Evolutionary conservation across 2,329 filamentous ascomycete species (phyloP).

Genomic region (Pestalotiopsis sp.): DNA sequence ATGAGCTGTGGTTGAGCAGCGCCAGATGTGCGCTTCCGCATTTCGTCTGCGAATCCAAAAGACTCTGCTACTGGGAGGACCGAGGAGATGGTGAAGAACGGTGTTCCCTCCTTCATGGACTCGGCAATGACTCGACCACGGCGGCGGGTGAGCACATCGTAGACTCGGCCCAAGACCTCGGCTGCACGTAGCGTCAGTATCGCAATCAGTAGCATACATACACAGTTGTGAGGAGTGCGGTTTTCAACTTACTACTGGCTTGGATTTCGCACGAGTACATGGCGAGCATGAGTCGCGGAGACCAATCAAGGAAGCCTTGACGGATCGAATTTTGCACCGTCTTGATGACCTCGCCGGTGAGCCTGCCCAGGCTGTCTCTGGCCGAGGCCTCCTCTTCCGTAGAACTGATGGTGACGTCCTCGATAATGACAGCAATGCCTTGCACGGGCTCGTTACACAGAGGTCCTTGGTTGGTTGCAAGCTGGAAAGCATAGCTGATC

Average conservation of each 20-base stretch:
- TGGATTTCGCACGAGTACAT: constrained; percentile 99
- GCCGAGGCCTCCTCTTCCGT: constrained; percentile 56
- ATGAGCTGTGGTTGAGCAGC: constrained; percentile 91
- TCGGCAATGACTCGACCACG: constrained; percentile 89
- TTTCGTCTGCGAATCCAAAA: constrained; percentile 96
- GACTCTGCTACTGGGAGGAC: constrained; percentile 90
- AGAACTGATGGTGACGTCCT: constrained; percentile 69
- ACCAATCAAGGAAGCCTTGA: constrained; percentile 92
- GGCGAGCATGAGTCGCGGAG: constrained; percentile 87
- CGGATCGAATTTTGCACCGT: constrained; percentile 83
- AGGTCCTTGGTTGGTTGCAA: constrained; percentile 85
- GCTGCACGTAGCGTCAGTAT: constrained; percentile 46
- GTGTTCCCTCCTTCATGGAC: constrained; percentile 90
- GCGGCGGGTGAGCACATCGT: constrained; percentile 94
- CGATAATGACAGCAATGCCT: constrained; percentile 87
- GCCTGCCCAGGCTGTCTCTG: constrained; percentile 70
- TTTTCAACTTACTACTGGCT: constrained; percentile 70
- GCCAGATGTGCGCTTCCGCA: constrained; percentile 89
- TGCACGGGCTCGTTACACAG: constrained; percentile 93
- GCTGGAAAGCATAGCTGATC: constrained; percentile 90
- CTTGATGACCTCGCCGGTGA: constrained; percentile 93
- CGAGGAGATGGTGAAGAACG: constrained; percentile 92
- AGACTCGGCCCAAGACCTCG: constrained; percentile 92
- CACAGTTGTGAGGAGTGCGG: not conserved
- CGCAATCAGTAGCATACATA: not conserved